Evolutionary conservation across 179 eudicot genomes (phyloP).

Genomic region (Beta lomatogona): DNA sequence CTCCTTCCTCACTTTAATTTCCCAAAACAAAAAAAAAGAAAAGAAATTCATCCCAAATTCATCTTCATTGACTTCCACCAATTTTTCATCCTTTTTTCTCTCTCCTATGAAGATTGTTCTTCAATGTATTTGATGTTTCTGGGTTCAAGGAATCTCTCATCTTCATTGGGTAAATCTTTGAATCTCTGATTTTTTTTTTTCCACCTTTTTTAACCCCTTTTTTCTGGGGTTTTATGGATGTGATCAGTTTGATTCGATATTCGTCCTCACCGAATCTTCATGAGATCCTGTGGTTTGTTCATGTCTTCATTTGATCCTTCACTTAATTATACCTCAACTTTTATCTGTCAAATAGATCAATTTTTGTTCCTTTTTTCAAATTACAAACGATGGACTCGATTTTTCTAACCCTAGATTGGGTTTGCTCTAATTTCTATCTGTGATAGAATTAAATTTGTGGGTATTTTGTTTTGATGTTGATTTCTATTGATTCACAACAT

Average conservation of each 20-base stretch:
- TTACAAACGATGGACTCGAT: conserved; percentile 35
- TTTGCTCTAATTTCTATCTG: conserved; percentile 11
- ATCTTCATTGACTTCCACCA: conserved; percentile 1
- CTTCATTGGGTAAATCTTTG: conserved; percentile 23
- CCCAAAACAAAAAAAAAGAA: background rate
- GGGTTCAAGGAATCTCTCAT: conserved; percentile 17
- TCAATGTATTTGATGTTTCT: background rate
- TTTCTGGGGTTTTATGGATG: conserved; percentile 35
- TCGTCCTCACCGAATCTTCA: conserved; percentile 46
- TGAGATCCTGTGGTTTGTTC: conserved; percentile 54
- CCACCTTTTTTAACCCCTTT: background rate
- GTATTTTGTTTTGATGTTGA: conserved; percentile 10
- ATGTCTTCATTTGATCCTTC: conserved; percentile 50
- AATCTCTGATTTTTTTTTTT: background rate
- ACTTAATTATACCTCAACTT: conserved; percentile 22
- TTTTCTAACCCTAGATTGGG: conserved; percentile 19
- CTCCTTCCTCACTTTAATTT: background rate
- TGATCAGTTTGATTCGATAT: conserved; percentile 43
- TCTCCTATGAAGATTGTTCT: conserved; percentile 6
- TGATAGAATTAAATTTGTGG: conserved; percentile 5
- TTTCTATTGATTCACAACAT: conserved; percentile 15
- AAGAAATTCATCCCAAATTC: background rate
- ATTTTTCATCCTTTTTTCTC: background rate
- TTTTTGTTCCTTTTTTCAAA: conserved; percentile 43
- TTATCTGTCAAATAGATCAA: conserved; percentile 32